Evolutionary conservation across 2,329 filamentous ascomycete genomes (phyloP).

Genomic region (Mariannaea elegans): DNA sequence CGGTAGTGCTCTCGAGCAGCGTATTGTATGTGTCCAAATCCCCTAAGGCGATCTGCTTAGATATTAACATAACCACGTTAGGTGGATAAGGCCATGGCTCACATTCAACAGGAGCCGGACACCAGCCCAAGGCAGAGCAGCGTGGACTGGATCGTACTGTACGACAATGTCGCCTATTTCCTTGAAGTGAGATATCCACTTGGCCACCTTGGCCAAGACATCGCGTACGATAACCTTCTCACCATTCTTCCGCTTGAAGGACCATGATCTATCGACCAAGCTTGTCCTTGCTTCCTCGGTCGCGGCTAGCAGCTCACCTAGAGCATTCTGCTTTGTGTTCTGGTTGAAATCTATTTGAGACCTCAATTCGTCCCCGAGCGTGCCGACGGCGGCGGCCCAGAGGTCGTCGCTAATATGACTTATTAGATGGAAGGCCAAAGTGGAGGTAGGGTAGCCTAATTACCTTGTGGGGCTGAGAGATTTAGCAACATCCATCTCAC

Average conservation of each 20-base stretch:
- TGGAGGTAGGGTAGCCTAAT: not conserved
- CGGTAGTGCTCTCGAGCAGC: not conserved
- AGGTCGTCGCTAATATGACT: not conserved
- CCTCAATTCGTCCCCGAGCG: not conserved
- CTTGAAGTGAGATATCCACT: constrained; percentile 21
- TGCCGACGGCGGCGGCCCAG: not conserved
- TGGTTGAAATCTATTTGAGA: not conserved
- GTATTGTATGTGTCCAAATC: not conserved
- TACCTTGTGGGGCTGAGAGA: not conserved
- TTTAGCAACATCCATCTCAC: not conserved
- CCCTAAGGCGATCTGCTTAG: not conserved
- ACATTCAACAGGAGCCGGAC: not conserved
- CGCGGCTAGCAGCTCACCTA: not conserved
- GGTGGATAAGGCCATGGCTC: not conserved
- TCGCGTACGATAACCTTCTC: constrained; percentile 14
- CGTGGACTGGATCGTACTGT: constrained; percentile 1
- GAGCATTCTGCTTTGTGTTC: not conserved
- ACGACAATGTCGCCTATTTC: not conserved
- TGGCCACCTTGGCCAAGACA: constrained; percentile 12
- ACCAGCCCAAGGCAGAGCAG: not conserved
- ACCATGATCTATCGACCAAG: constrained; percentile 14
- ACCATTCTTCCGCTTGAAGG: constrained; percentile 18
- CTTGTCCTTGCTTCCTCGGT: not conserved
- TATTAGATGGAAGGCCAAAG: not conserved
- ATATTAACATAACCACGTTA: not conserved